Evolutionary conservation across 2,329 filamentous ascomycete species (phyloP).

Genomic region (Neodidymelliopsis sp.): DNA sequence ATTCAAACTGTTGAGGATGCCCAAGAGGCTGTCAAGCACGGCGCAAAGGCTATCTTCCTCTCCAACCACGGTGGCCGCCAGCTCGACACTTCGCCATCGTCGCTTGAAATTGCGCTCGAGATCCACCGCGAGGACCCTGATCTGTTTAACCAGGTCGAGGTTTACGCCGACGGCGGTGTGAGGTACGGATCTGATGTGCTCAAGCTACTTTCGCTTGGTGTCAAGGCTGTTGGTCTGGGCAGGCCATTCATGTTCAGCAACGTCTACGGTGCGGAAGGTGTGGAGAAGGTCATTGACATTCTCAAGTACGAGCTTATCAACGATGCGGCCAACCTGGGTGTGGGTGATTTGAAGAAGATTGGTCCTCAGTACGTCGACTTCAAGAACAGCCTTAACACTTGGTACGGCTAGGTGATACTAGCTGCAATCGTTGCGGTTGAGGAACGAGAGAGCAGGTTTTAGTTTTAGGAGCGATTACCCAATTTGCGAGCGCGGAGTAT

Average conservation of each 20-base stretch:
- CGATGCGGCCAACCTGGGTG: slow-evolving; percentile 45
- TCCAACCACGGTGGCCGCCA: slow-evolving; percentile 54
- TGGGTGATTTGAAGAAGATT: slow-evolving; percentile 42
- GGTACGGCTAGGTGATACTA: slow-evolving; percentile 21
- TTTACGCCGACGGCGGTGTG: slow-evolving; percentile 52
- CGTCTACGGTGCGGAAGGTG: slow-evolving; percentile 66
- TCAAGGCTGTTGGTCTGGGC: slow-evolving; percentile 55
- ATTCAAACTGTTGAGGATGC: slow-evolving; percentile 52
- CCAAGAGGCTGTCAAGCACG: slow-evolving; percentile 45
- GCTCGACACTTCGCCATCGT: slow-evolving; percentile 63
- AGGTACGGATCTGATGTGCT: slow-evolving; percentile 50
- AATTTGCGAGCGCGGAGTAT: background rate
- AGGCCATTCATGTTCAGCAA: slow-evolving; percentile 62
- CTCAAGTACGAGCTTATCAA: slow-evolving; percentile 59
- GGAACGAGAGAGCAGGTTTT: background rate
- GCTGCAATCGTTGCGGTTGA: background rate
- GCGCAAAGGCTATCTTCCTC: slow-evolving; percentile 50
- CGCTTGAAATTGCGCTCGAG: slow-evolving; percentile 78
- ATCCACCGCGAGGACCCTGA: slow-evolving; percentile 65
- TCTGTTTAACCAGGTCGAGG: slow-evolving; percentile 50
- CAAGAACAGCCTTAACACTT: slow-evolving; percentile 23
- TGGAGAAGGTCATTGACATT: slow-evolving; percentile 62
- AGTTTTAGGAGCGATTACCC: background rate
- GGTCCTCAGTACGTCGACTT: slow-evolving; percentile 34
- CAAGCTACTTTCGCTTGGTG: slow-evolving; percentile 50